These are phyloP conservation scores for Ceratobasidium sp. DNA, from an alignment of 1,284 basidiomycete genomes.

Conservation along the genomic window DNA sequence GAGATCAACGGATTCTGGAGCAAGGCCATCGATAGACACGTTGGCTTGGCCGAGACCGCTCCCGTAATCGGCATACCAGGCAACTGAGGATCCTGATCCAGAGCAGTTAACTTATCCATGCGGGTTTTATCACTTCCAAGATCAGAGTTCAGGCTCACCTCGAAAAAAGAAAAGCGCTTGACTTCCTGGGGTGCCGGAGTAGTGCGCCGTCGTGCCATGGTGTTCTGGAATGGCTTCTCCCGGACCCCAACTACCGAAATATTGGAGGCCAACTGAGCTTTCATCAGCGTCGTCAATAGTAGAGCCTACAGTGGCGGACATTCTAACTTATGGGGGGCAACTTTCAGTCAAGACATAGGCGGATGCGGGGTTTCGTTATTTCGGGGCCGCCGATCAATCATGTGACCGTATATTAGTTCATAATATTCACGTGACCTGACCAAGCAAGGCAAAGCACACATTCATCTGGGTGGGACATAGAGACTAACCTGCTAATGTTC, in stretches of 20 bases:
- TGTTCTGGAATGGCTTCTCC: conserved; percentile 24
- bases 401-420: no score
- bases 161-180: conserved; percentile 26
- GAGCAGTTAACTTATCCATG: no score
- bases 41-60: not conserved
- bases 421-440: no score
- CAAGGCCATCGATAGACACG: conserved; percentile 10
- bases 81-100: conserved; percentile 11
- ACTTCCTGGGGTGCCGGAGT: conserved; percentile 11
- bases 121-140: not conserved
- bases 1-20: conserved; percentile 18
- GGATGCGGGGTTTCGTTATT: no score
- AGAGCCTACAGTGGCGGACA: conserved; percentile 9
- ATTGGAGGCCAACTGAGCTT: conserved; percentile 17
- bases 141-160: not conserved
- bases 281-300: conserved; percentile 28
- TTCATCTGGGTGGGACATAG: no score
- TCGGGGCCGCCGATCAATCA: no score
- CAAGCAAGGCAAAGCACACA: no score
- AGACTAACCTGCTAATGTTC: no score
- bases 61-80: conserved; percentile 22
- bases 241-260: conserved; percentile 29
- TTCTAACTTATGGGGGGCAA: no score
- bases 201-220: conserved; percentile 3
- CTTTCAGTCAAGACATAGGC: no score